These are phyloP conservation scores for Quercus alba DNA, from an alignment of 306 rosid species.

Conservation along the genomic window DNA sequence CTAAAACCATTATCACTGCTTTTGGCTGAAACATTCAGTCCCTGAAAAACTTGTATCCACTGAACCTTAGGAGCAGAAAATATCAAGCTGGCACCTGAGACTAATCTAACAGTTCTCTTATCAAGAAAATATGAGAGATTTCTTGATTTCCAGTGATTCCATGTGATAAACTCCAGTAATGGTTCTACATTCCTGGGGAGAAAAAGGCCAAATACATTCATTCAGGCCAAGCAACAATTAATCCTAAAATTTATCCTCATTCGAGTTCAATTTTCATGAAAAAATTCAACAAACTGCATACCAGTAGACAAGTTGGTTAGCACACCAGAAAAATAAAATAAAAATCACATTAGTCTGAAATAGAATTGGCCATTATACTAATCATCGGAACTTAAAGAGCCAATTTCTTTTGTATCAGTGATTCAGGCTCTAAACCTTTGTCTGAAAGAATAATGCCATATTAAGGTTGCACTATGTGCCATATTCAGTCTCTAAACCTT, in stretches of 20 bases:
- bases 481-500: neutral
- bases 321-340: neutral
- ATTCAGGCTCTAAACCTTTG: neutral
- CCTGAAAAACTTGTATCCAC: slow-evolving; percentile 29
- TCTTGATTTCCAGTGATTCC: slow-evolving; percentile 34
- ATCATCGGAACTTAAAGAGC: neutral
- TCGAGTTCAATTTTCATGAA: neutral
- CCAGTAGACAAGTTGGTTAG: neutral
- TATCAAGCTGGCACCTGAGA: slow-evolving; percentile 46
- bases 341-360: neutral
- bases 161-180: slow-evolving; percentile 27
- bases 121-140: slow-evolving; percentile 31
- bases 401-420: neutral
- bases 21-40: slow-evolving; percentile 16
- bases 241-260: neutral
- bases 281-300: neutral
- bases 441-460: neutral
- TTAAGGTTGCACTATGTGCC: neutral
- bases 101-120: slow-evolving; percentile 31
- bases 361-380: neutral
- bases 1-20: slow-evolving; percentile 1
- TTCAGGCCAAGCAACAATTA: neutral
- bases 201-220: slow-evolving; percentile 15
- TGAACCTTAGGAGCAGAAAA: slow-evolving; percentile 37
- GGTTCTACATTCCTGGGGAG: slow-evolving; percentile 31